Percentiles rank a stretch among this genome's conserved stretches.
Evolutionary conservation across 371 early-diverging fungal genomes (phyloP).

Genomic region (Mucor sp.): DNA sequence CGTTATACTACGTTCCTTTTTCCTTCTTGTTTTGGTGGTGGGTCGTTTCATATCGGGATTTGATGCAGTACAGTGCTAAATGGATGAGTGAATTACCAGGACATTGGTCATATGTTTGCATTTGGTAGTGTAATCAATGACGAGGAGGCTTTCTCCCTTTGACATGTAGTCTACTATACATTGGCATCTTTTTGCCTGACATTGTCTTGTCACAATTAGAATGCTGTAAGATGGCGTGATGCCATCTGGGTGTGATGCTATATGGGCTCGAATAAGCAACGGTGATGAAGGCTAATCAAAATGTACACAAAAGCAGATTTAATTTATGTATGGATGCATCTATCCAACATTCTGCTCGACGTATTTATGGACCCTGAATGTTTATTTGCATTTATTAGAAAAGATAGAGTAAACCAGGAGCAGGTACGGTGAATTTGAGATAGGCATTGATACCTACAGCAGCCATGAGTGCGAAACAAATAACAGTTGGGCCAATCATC

Average conservation of each 20-base stretch:
- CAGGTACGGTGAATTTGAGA: conserved; percentile 65
- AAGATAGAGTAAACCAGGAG: conserved; percentile 28
- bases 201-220: neutral
- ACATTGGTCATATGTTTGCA: neutral
- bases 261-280: neutral
- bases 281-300: neutral
- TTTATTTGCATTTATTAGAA: conserved; percentile 2
- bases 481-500: conserved; percentile 79
- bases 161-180: neutral
- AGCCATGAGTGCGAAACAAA: conserved; percentile 83
- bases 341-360: neutral
- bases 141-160: too few species aligned
- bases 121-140: neutral
- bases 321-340: neutral
- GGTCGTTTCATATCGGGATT: neutral
- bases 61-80: neutral
- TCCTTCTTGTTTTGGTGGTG: neutral
- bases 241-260: too few species aligned
- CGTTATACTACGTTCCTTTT: neutral
- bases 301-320: neutral
- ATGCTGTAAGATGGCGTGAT: neutral
- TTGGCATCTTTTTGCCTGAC: neutral
- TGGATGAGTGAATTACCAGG: neutral
- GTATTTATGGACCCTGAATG: neutral
- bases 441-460: conserved; percentile 91